These are phyloP conservation scores for Boechera retrofracta DNA, from an alignment of 345 rosid species.

Conservation along the genomic window DNA sequence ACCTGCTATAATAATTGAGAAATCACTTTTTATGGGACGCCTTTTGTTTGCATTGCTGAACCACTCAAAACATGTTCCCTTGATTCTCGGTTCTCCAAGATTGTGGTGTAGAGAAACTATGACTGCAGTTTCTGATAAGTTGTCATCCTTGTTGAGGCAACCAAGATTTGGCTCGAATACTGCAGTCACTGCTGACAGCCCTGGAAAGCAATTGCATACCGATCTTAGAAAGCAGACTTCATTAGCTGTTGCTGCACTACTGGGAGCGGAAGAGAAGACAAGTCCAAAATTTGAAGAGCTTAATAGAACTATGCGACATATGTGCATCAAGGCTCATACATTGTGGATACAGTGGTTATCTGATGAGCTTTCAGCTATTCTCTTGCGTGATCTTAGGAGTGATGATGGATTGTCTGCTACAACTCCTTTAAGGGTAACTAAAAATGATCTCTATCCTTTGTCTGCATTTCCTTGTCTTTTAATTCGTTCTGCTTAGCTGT, in stretches of 20 bases:
- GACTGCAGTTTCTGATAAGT: slow-evolving; percentile 67
- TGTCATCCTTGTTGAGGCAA: slow-evolving; percentile 68
- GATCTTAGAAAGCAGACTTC: slow-evolving; percentile 75
- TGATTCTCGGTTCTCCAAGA: slow-evolving; percentile 92
- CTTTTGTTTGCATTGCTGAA: slow-evolving; percentile 83
- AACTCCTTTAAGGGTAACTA: slow-evolving; percentile 73
- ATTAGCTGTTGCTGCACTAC: slow-evolving; percentile 78
- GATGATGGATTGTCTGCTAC: slow-evolving; percentile 89
- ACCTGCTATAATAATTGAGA: slow-evolving; percentile 74
- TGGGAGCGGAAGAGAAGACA: slow-evolving; percentile 78
- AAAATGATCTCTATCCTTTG: slow-evolving; percentile 16
- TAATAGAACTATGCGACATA: slow-evolving; percentile 58
- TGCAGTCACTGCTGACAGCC: slow-evolving; percentile 57
- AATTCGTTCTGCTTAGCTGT: background rate
- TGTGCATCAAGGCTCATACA: slow-evolving; percentile 84
- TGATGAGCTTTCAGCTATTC: slow-evolving; percentile 77
- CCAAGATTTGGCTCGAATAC: slow-evolving; percentile 55
- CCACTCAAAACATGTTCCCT: slow-evolving; percentile 80
- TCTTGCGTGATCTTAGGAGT: slow-evolving; percentile 63
- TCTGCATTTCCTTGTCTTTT: slow-evolving; percentile 27
- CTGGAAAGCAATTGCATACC: slow-evolving; percentile 55
- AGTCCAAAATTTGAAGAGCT: slow-evolving; percentile 81
- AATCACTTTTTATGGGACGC: slow-evolving; percentile 91
- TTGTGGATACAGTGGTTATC: slow-evolving; percentile 96
- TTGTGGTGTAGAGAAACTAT: slow-evolving; percentile 78